These are phyloP conservation scores for Toxicodendron radicans DNA, from an alignment of 345 rosid species.

Conservation along the genomic window DNA sequence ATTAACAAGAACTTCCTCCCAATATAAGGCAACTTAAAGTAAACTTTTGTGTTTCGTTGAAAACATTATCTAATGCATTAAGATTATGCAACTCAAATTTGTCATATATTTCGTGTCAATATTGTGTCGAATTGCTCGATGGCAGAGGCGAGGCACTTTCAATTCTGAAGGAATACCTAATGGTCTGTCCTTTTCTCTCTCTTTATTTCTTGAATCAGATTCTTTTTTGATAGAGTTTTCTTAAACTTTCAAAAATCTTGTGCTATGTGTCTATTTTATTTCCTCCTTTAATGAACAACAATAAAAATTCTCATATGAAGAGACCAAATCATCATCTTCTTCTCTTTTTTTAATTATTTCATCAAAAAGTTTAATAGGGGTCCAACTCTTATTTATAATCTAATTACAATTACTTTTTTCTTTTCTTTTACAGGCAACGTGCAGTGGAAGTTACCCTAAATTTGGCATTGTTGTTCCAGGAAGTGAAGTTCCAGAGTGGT, in stretches of 20 bases:
- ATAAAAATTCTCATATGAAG: too few species aligned
- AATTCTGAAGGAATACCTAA: background rate
- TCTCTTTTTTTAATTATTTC: too few species aligned
- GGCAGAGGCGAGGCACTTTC: background rate
- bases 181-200: background rate
- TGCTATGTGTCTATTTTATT: too few species aligned
- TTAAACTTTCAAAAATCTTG: too few species aligned
- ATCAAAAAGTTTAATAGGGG: too few species aligned
- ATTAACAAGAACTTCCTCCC: conserved; percentile 20
- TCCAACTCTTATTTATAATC: too few species aligned
- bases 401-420: background rate
- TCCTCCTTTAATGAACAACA: too few species aligned
- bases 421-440: background rate
- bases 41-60: conserved; percentile 22
- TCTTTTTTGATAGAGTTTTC: too few species aligned
- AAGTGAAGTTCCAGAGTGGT: conserved; percentile 6
- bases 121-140: background rate
- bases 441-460: background rate
- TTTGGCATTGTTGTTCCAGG: background rate
- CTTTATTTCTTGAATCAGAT: background rate
- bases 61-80: too few species aligned
- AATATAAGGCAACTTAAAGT: conserved; percentile 8
- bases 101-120: too few species aligned
- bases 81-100: background rate
- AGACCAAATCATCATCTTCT: too few species aligned